phyloP scores from a whole-genome alignment of 2,329 filamentous ascomycete genomes.

The Cryphonectria parasitica region DNA sequence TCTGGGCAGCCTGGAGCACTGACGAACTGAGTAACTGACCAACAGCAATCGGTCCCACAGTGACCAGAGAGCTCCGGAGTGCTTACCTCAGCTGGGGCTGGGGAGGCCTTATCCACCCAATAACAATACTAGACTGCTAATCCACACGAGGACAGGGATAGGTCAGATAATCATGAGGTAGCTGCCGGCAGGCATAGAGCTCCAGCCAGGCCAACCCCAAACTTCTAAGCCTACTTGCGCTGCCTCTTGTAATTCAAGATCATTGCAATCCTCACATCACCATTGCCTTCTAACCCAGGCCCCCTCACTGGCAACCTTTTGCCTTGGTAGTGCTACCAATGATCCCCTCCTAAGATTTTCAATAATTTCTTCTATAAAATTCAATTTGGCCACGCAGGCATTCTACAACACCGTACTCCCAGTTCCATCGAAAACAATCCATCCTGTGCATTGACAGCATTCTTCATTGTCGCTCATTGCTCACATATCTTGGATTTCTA shows the following conservation, averaged over 20 bases:
- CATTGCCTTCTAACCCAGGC: background rate
- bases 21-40: background rate
- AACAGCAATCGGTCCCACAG: background rate
- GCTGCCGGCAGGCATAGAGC: background rate
- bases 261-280: background rate
- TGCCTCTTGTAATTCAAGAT: background rate
- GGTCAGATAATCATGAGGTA: background rate
- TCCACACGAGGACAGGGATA: background rate
- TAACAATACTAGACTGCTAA: background rate
- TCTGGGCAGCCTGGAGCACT: constrained; percentile 37
- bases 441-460: background rate
- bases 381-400: background rate
- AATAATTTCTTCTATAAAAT: background rate
- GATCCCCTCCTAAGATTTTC: background rate
- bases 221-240: background rate
- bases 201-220: background rate
- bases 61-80: background rate
- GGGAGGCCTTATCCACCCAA: background rate
- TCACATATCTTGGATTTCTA: background rate
- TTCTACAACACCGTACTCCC: background rate
- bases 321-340: background rate
- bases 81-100: background rate
- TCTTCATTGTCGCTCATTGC: background rate
- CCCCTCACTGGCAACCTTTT: background rate
- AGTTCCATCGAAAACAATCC: background rate